phyloP scores from a whole-genome alignment of 1,284 basidiomycete species.

The Puccinia hordei region DNA sequence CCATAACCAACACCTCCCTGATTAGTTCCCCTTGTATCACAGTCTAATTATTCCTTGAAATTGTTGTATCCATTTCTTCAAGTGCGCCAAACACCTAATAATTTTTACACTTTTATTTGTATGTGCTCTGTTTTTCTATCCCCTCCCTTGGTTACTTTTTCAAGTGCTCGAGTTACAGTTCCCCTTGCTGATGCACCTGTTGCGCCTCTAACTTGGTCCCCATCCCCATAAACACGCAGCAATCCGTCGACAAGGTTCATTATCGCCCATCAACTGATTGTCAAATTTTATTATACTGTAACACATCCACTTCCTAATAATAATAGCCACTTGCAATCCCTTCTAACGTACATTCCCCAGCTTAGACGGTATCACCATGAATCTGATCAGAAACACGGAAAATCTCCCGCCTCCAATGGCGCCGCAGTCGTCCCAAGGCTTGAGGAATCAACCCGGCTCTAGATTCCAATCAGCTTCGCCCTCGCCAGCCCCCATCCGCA shows the following conservation, averaged over 20 bases:
- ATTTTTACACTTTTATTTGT: neutral
- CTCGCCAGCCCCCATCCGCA: conserved; percentile 31
- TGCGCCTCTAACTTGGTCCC: neutral
- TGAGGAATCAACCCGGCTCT: neutral
- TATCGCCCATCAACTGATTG: neutral
- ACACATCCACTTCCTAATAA: neutral
- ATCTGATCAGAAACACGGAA: conserved; percentile 15
- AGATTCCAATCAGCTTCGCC: conserved; percentile 30
- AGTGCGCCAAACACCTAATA: neutral
- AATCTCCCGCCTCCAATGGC: conserved; percentile 1
- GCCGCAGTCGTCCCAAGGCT: neutral
- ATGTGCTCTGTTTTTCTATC: neutral
- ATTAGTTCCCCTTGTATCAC: neutral
- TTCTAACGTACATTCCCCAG: neutral
- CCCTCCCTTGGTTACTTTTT: neutral
- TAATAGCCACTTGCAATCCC: neutral
- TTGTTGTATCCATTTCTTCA: conserved; percentile 2
- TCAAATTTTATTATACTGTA: neutral
- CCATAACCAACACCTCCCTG: neutral
- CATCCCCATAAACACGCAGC: neutral
- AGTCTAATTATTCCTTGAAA: conserved; percentile 1
- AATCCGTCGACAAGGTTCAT: neutral
- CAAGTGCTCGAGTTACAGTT: neutral
- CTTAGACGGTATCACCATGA: neutral
- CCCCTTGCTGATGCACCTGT: neutral